Conservation (phyloP, 163 green algal genomes). For the Chlamydomonas reinhardtii region DNA sequence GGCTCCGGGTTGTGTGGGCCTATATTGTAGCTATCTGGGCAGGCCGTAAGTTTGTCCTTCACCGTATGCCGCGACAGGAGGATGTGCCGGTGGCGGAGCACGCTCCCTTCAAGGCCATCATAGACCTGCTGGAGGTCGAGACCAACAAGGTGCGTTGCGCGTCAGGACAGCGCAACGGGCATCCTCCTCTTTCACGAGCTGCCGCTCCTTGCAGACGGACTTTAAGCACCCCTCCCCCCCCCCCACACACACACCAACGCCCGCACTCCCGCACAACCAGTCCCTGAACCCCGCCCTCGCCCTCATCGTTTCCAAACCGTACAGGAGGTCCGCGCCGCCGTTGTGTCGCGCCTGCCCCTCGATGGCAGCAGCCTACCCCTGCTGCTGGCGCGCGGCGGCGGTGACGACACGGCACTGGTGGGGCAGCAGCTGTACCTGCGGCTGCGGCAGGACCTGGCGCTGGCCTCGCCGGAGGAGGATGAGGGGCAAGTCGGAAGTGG, state of each 20-base stretch:
- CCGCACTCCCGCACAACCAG: no score
- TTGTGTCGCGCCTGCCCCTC: not conserved
- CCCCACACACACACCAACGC: no score
- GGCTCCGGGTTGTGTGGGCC: no score
- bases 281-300: no score
- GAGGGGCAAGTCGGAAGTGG: not conserved
- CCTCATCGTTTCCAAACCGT: no score
- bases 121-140: not conserved
- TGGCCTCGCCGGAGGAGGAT: not conserved
- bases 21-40: no score
- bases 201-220: no score
- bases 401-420: not conserved
- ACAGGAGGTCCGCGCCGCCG: constrained; percentile 8
- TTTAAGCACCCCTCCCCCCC: no score
- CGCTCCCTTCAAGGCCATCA: not conserved
- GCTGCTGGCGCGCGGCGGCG: not conserved
- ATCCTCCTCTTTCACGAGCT: no score
- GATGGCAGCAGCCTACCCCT: not conserved
- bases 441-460: not conserved
- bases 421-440: constrained; percentile 11
- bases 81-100: not conserved
- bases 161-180: no score
- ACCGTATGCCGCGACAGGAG: not conserved
- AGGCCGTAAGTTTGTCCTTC: no score
- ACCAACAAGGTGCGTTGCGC: constrained; percentile 11